These are phyloP conservation scores for Taphrina betulina DNA, from an alignment of 1,139 yeast genomes.

Conservation along the genomic window DNA sequence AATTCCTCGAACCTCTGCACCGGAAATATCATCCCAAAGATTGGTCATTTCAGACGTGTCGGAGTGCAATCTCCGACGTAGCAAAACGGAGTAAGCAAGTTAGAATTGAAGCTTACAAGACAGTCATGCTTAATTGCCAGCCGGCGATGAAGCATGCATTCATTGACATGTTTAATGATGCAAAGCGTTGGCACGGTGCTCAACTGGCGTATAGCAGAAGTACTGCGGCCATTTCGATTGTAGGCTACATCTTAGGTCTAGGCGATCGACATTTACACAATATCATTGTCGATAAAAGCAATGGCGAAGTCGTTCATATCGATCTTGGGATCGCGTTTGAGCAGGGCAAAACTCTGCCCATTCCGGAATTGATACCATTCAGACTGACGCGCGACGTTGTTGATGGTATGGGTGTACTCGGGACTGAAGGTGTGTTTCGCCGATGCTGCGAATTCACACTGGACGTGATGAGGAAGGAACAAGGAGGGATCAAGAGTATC, in stretches of 20 bases:
- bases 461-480: constrained; percentile 62
- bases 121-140: constrained; percentile 53
- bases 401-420: constrained; percentile 87
- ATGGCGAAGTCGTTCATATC: constrained; percentile 93
- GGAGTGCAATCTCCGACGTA: constrained; percentile 61
- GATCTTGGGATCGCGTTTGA: constrained; percentile 97
- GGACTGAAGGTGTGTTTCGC: constrained; percentile 72
- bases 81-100: constrained; percentile 52
- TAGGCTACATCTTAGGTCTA: constrained; percentile 82
- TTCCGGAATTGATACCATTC: constrained; percentile 94
- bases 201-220: constrained; percentile 71
- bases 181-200: constrained; percentile 71
- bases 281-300: constrained; percentile 68
- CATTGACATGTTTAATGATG: constrained; percentile 61
- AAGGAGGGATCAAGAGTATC: constrained; percentile 72
- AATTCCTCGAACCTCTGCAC: constrained; percentile 63
- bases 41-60: constrained; percentile 57
- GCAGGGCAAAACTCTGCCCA: constrained; percentile 69
- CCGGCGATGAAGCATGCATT: constrained; percentile 76
- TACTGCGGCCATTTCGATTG: constrained; percentile 78
- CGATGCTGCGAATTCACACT: constrained; percentile 73
- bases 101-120: constrained; percentile 54
- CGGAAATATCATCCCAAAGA: constrained; percentile 48
- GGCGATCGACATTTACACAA: constrained; percentile 96
- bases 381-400: constrained; percentile 84